Evolutionary conservation across 176 grass and related monocot genomes (phyloP).

Genomic region (Oryza glaberrima): DNA sequence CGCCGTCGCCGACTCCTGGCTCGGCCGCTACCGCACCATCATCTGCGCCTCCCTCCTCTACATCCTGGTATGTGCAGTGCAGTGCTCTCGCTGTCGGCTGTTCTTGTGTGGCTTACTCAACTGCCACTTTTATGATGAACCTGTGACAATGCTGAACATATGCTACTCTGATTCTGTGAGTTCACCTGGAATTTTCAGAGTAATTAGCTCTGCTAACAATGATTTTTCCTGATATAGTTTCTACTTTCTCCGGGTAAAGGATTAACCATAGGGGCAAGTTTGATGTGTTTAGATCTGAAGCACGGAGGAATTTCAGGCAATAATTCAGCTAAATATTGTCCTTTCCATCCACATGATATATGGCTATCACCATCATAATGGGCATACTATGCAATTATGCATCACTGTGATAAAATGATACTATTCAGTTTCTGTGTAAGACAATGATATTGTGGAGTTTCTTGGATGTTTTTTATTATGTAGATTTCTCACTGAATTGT

Average conservation of each 20-base stretch:
- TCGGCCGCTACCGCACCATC: slow-evolving; percentile 47
- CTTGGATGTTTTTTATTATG: neutral
- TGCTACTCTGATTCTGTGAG: neutral
- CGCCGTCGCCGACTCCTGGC: slow-evolving; percentile 44
- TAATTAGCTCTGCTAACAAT: neutral
- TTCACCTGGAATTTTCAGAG: neutral
- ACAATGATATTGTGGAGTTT: neutral
- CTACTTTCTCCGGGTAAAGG: neutral
- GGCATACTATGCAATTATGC: neutral
- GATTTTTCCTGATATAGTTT: too few relatives aligned
- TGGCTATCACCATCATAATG: neutral
- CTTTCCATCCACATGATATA: neutral
- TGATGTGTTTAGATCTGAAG: neutral
- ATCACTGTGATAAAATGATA: neutral
- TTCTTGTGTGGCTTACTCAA: too few relatives aligned
- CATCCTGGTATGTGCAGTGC: slow-evolving; percentile 27
- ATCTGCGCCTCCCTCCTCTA: slow-evolving; percentile 44
- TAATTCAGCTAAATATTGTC: neutral
- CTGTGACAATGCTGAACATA: neutral
- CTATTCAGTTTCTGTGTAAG: neutral
- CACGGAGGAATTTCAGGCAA: neutral
- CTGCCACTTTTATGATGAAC: neutral
- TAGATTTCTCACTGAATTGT: neutral
- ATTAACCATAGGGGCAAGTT: slow-evolving; percentile 5
- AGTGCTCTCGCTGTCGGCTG: too few relatives aligned